Base-by-base conservation (phyloP, 192 early-diverging fungal genomes). In the Funneliformis mosseae region DNA sequence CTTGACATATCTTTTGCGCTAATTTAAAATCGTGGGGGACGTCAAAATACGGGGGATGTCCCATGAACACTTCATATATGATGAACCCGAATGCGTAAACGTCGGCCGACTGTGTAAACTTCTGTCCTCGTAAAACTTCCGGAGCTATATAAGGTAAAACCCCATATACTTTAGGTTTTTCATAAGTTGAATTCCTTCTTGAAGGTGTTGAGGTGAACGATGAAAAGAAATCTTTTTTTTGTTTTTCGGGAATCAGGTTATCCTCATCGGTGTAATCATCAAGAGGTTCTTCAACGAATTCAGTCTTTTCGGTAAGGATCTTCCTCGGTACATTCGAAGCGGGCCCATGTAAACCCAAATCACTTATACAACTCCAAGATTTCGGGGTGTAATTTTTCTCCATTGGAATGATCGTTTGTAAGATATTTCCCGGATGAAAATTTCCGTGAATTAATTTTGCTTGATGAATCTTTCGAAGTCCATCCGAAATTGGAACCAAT, bases 121-220 rank as follows among this genome's bases (percentile, higher is more conserved):
- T 74, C 16, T 27, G 46, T 28, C 25, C 50, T 33, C 23, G 10
- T 39, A 74, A 55, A 11, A 74, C 43, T 38, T 74, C 73, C 6
- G 73, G 73, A 38, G 73, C 73, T 21, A 74, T 25, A 50, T 74
- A 74, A 33, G 73, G 73, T 27, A 74, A 74, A 48, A 74, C 73
- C 16, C 73, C 73, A 74, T 74, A 74, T 59, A 74, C n/a, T 7
- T 27, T 38, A 45, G 28, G 23, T 25, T 33, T 66, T 28, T 66
- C 63, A 14, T 23, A 66, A 66, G 25, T 10, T 66, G 63, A 66
- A 66, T 6, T 18, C 6, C 50, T 55, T 18, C 50, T 55, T 55
- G 50, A 55, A 55, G 14, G 18, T 18, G n/a, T n/a, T n/a, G 50
- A 21, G 21, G 18, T 55, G 21, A 6, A 55, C 4, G 12, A 16